These are phyloP conservation scores for Coemansia sp. DNA, from an alignment of 192 early-diverging fungal species.

Conservation along the genomic window DNA sequence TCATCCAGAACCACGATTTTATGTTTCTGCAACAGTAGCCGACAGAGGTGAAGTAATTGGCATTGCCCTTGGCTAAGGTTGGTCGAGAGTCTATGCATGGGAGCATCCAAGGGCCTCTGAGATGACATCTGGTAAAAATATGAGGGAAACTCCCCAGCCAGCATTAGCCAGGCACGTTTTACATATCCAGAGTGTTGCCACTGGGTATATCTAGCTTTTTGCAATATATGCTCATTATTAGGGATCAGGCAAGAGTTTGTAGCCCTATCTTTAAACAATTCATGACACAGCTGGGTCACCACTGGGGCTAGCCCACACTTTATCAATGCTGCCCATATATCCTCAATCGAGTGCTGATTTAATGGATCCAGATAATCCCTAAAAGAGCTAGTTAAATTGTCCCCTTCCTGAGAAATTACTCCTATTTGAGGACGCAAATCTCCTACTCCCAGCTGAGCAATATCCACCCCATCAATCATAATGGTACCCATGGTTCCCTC, in stretches of 20 bases:
- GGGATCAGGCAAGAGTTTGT: too few species aligned
- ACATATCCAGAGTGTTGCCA: neutral
- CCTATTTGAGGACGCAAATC: slow-evolving; percentile 51
- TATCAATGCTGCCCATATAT: slow-evolving; percentile 60
- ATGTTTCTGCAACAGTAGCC: slow-evolving; percentile 53
- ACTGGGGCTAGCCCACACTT: slow-evolving; percentile 8
- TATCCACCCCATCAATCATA: slow-evolving; percentile 75
- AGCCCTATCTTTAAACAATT: too few species aligned
- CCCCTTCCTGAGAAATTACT: slow-evolving; percentile 66
- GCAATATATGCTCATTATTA: neutral
- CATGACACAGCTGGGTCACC: neutral
- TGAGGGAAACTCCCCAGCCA: neutral
- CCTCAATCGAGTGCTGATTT: slow-evolving; percentile 59
- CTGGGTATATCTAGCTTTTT: neutral
- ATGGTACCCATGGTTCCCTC: slow-evolving; percentile 56
- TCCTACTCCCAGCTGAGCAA: slow-evolving; percentile 64
- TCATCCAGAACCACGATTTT: slow-evolving; percentile 63
- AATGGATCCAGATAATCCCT: slow-evolving; percentile 80
- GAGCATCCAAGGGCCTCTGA: too few species aligned
- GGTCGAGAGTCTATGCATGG: too few species aligned
- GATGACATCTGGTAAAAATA: too few species aligned
- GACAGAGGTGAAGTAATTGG: slow-evolving; percentile 61
- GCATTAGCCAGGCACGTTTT: neutral
- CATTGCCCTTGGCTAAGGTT: slow-evolving; percentile 49
- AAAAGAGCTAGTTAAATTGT: slow-evolving; percentile 62